These are phyloP conservation scores for Thalassiosira livingstoniorum DNA, from an alignment of 352 stramenopile species.

Conservation along the genomic window DNA sequence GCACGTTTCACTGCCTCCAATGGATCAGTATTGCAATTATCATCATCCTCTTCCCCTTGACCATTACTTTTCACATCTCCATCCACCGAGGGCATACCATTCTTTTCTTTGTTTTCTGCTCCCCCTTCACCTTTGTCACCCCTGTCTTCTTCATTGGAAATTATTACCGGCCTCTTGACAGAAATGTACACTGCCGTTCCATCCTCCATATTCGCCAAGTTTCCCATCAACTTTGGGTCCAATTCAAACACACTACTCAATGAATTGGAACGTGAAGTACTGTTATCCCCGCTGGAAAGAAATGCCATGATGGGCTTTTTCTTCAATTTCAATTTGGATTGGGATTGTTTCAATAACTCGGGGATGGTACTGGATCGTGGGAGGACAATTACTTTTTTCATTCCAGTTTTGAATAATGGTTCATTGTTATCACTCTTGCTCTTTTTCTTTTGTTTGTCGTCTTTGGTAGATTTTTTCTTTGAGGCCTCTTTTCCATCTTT, in stretches of 20 bases:
- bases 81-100: neutral
- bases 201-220: slow-evolving; percentile 62
- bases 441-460: slow-evolving; percentile 38
- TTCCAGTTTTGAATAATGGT: slow-evolving; percentile 34
- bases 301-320: slow-evolving; percentile 63
- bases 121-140: slow-evolving; percentile 17
- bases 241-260: slow-evolving; percentile 68
- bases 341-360: slow-evolving; percentile 51
- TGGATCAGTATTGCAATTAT: slow-evolving; percentile 15
- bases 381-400: slow-evolving; percentile 65
- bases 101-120: slow-evolving; percentile 1
- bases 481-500: too few relatives aligned
- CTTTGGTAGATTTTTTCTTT: slow-evolving; percentile 37
- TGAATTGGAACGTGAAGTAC: neutral
- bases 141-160: neutral
- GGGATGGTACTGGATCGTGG: slow-evolving; percentile 30
- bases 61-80: slow-evolving; percentile 13
- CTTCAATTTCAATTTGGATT: slow-evolving; percentile 68
- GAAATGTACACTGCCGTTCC: slow-evolving; percentile 66
- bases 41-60: slow-evolving; percentile 16
- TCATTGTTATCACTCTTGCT: slow-evolving; percentile 17
- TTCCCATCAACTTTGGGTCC: slow-evolving; percentile 47
- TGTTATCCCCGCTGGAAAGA: neutral
- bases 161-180: neutral
- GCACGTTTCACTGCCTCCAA: slow-evolving; percentile 65